Evolutionary conservation across 2,329 filamentous ascomycete genomes (phyloP).

Genomic region (Clonostachys rosea): DNA sequence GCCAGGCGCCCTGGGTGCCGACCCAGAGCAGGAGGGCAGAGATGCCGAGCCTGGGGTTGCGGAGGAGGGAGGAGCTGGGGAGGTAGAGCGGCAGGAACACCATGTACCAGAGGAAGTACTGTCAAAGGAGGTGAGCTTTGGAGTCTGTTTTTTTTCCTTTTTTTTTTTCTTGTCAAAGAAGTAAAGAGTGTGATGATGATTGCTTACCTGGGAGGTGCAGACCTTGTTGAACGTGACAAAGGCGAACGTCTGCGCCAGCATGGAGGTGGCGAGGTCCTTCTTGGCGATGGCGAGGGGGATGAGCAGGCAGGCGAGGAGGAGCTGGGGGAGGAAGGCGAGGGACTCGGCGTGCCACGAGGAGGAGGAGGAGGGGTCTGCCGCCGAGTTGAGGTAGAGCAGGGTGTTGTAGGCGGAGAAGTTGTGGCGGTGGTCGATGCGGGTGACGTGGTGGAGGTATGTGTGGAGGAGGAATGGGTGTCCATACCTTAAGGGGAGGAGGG

Average conservation of each 20-base stretch:
- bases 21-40: slow-evolving; percentile 70
- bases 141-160: not conserved
- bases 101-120: slow-evolving; percentile 98
- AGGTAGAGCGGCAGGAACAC: slow-evolving; percentile 90
- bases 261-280: slow-evolving; percentile 72
- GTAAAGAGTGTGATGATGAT: not conserved
- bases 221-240: slow-evolving; percentile 99
- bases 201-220: slow-evolving; percentile 85
- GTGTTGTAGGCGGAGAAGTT: slow-evolving; percentile 98
- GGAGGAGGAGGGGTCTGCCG: slow-evolving; percentile 23
- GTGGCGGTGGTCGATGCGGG: slow-evolving; percentile 90
- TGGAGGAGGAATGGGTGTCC: slow-evolving; percentile 78
- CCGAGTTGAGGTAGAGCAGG: slow-evolving; percentile 81
- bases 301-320: slow-evolving; percentile 72
- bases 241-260: slow-evolving; percentile 94
- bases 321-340: slow-evolving; percentile 83
- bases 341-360: slow-evolving; percentile 57
- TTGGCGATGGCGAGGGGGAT: slow-evolving; percentile 76
- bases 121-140: not conserved
- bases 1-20: slow-evolving; percentile 67
- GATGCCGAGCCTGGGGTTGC: slow-evolving; percentile 54
- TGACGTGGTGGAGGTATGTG: slow-evolving; percentile 90
- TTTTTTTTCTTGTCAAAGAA: not conserved
- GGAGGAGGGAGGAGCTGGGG: slow-evolving; percentile 69
- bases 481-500: slow-evolving; percentile 46